phyloP scores from a whole-genome alignment of 805 yeast genomes.

The Metschnikowia chrysomelidarum region DNA sequence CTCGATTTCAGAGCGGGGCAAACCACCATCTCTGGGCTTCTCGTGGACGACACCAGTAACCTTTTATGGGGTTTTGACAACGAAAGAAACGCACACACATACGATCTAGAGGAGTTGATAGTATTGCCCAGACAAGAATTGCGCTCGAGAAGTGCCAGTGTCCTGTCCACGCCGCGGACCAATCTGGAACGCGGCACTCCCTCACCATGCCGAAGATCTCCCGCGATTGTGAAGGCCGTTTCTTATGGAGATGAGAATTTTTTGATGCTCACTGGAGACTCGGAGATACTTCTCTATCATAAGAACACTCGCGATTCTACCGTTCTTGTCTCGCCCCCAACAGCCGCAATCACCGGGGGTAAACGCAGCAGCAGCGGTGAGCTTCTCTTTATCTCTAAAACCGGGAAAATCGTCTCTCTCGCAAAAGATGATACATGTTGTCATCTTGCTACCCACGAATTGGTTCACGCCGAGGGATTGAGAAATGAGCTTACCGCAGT shows the following conservation, averaged over 20 bases:
- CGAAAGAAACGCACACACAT: not conserved
- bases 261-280: constrained; percentile 4
- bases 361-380: constrained; percentile 8
- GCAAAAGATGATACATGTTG: not conserved
- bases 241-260: constrained; percentile 3
- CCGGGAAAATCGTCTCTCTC: constrained; percentile 20
- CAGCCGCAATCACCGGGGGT: constrained; percentile 7
- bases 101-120: constrained; percentile 2
- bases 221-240: constrained; percentile 2
- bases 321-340: constrained; percentile 2
- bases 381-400: constrained; percentile 21
- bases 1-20: no score
- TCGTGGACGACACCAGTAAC: constrained; percentile 19
- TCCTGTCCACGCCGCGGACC: no score
- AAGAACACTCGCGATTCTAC: not conserved
- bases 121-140: not conserved
- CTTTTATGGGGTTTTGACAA: constrained; percentile 7
- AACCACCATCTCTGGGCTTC: constrained; percentile 12
- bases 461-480: constrained; percentile 13
- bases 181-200: no score
- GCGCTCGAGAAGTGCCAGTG: not conserved
- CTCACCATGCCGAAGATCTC: no score
- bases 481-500: constrained; percentile 42
- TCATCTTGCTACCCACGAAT: not conserved
- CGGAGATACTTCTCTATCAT: constrained; percentile 1